Conservation (phyloP, 2,329 filamentous ascomycete genomes). For the Penicillium sp. region DNA sequence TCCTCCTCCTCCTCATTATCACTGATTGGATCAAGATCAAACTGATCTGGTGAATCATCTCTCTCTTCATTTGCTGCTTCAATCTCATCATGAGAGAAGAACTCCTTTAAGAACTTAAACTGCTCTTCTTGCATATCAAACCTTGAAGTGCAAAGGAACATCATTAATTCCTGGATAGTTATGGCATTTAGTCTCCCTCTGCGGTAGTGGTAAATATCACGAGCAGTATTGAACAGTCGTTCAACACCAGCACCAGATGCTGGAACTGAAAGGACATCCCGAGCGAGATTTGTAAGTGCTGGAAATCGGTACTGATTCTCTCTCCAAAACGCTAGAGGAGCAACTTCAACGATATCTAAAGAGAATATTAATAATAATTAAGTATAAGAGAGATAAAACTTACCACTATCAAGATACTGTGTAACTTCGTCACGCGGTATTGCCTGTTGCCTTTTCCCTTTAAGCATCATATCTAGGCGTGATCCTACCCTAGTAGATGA, state of each 20-base stretch:
- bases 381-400: not conserved
- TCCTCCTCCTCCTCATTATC: too few species aligned
- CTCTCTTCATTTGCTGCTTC: too few species aligned
- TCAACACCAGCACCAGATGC: not conserved
- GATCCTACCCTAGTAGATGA: not conserved
- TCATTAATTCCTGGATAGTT: too few species aligned
- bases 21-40: too few species aligned
- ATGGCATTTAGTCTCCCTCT: too few species aligned
- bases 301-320: not conserved
- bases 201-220: too few species aligned
- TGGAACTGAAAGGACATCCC: not conserved
- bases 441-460: not conserved
- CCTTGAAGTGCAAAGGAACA: too few species aligned
- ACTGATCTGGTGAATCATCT: too few species aligned
- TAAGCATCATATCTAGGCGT: not conserved
- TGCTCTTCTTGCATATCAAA: too few species aligned
- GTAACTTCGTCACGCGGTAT: not conserved
- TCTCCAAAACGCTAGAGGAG: not conserved
- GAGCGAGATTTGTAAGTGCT: not conserved
- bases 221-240: too few species aligned
- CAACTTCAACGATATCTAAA: not conserved
- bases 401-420: not conserved
- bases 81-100: too few species aligned
- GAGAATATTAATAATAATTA: not conserved
- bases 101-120: too few species aligned